Conservation (phyloP, 495 filamentous ascomycete genomes). For the Parathielavia hyrcaniae region DNA sequence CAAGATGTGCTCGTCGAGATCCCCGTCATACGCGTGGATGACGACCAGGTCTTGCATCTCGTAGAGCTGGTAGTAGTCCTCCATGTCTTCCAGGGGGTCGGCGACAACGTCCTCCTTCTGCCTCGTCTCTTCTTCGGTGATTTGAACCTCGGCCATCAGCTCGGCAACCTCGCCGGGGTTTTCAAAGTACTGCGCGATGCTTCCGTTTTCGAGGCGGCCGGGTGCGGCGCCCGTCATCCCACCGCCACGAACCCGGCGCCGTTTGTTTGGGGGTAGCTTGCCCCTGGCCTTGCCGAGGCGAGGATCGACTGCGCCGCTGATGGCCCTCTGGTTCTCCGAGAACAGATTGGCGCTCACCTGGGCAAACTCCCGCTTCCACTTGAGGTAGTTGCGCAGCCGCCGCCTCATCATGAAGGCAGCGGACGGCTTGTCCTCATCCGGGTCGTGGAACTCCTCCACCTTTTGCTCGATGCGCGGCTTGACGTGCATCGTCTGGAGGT, state of each 20-base stretch:
- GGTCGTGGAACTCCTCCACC: constrained; percentile 36
- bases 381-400: constrained; percentile 78
- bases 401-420: constrained; percentile 83
- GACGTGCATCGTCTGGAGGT: constrained; percentile 85
- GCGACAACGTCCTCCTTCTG: constrained; percentile 70
- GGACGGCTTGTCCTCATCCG: constrained; percentile 55
- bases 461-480: constrained; percentile 45
- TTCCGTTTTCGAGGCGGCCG: constrained; percentile 43
- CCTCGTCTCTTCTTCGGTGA: constrained; percentile 71
- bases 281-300: constrained; percentile 39
- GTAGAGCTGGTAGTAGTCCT: constrained; percentile 87
- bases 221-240: constrained; percentile 49
- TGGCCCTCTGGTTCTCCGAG: constrained; percentile 69
- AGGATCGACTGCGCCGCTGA: constrained; percentile 54
- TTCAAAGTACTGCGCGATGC: constrained; percentile 46
- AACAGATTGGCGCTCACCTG: constrained; percentile 72
- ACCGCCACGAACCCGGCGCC: constrained; percentile 83
- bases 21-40: constrained; percentile 83
- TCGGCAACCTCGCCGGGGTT: constrained; percentile 45
- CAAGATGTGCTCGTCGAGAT: constrained; percentile 91
- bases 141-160: constrained; percentile 62
- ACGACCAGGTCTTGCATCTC: constrained; percentile 86
- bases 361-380: constrained; percentile 86
- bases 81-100: constrained; percentile 82
- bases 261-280: constrained; percentile 72